These are phyloP conservation scores for Tulasnella sp. DNA, from an alignment of 768 basidiomycete genomes.

Conservation along the genomic window DNA sequence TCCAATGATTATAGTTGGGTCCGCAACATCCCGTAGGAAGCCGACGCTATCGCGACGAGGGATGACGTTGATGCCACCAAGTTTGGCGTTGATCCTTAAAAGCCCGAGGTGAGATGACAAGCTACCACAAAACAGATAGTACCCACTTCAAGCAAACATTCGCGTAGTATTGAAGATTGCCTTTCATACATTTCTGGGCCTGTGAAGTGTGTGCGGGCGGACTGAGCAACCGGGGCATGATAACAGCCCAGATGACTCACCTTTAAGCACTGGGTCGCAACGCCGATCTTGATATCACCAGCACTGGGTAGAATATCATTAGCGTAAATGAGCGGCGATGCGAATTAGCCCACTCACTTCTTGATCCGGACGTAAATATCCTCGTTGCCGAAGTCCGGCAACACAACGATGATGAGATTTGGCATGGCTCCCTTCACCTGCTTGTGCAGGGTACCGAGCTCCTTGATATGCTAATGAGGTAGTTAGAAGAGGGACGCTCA, in stretches of 20 bases:
- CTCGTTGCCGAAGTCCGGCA: slow-evolving; percentile 68
- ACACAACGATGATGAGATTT: slow-evolving; percentile 63
- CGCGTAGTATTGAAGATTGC: slow-evolving; percentile 77
- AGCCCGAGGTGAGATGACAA: slow-evolving; percentile 20
- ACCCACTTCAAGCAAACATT: slow-evolving; percentile 75
- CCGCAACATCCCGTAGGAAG: slow-evolving; percentile 65
- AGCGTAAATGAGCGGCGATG: not conserved
- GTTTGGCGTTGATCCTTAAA: slow-evolving; percentile 68
- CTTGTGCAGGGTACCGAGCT: slow-evolving; percentile 54
- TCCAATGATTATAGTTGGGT: slow-evolving; percentile 81
- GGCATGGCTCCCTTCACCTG: slow-evolving; percentile 52
- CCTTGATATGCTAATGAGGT: slow-evolving; percentile 51
- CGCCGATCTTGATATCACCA: slow-evolving; percentile 72
- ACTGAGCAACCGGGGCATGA: not conserved
- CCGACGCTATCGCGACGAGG: slow-evolving; percentile 70
- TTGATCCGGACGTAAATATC: slow-evolving; percentile 80
- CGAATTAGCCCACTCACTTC: slow-evolving; percentile 56
- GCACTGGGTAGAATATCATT: slow-evolving; percentile 53
- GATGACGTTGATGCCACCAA: slow-evolving; percentile 80
- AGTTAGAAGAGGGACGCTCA: slow-evolving; percentile 1
- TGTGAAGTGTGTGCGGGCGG: not conserved
- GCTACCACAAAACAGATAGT: too few species aligned
- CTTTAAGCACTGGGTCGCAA: slow-evolving; percentile 80
- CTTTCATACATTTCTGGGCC: slow-evolving; percentile 11
- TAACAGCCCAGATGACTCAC: slow-evolving; percentile 6